A percentile compares a stretch with the other conserved stretches of the same genome.
phyloP scores from a whole-genome alignment of 495 filamentous ascomycete genomes.

The Aspergillus wentii region DNA sequence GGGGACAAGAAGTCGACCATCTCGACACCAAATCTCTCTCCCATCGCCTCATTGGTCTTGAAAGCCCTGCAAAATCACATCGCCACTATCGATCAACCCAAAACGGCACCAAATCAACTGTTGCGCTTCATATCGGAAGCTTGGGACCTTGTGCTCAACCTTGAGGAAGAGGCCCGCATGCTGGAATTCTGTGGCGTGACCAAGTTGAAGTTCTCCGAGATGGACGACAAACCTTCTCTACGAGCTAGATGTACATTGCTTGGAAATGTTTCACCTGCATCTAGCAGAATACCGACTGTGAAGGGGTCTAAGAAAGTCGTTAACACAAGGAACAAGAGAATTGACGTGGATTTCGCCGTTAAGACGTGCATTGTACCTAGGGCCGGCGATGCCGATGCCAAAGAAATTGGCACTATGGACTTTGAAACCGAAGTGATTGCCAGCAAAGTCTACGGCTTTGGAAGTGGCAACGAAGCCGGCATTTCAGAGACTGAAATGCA shows the following conservation, averaged over 20 bases:
- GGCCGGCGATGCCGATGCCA: constrained; percentile 6
- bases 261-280: constrained; percentile 13
- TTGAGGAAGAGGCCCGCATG: constrained; percentile 44
- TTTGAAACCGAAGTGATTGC: constrained; percentile 37
- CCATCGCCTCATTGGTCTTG: constrained; percentile 32
- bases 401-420: constrained; percentile 24
- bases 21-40: constrained; percentile 16
- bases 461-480: constrained; percentile 21
- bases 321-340: constrained; percentile 18
- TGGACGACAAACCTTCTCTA: constrained; percentile 25
- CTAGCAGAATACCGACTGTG: constrained; percentile 13
- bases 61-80: constrained; percentile 32
- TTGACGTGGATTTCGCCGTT: constrained; percentile 42
- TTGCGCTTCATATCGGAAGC: constrained; percentile 35
- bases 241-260: constrained; percentile 39
- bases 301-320: constrained; percentile 9
- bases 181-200: constrained; percentile 44
- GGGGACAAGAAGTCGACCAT: constrained; percentile 8
- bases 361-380: constrained; percentile 17
- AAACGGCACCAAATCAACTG: constrained; percentile 28
- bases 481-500: constrained; percentile 34
- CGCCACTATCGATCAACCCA: constrained; percentile 25
- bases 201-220: constrained; percentile 30
- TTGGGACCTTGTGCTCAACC: constrained; percentile 33
- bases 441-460: constrained; percentile 44